Evolutionary conservation across 106 monocot genomes (phyloP), one percentile per base, ranked within the genome.

Genomic region (Vanilla planifolia): DNA sequence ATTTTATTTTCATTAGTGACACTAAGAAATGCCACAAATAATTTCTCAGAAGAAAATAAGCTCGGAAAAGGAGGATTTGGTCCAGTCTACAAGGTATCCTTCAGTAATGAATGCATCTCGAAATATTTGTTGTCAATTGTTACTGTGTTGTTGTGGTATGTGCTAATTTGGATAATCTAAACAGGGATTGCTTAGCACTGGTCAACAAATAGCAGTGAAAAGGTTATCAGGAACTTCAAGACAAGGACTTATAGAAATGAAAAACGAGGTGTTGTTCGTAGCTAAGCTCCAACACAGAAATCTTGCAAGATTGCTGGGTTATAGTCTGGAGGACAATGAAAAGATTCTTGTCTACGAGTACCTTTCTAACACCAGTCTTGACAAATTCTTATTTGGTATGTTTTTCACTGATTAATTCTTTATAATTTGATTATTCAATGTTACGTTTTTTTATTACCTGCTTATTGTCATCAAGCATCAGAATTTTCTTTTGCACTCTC

Each of bases 351-450:
- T 78, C 21, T 78, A 78, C 27, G 78, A 78, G n/a, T 78, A 68
- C 63, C 72, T 73, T 3, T 72, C 67, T 16, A 72, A 78, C 36
- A 53, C 41, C 40, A 78, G 78, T 48, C 76, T 84, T 15, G 75
- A 79, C 32, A 33, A 45, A 46, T 73, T 84, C 55, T 48, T 84
- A 41, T 76, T 84, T 51, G 84, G 84, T 76, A 23, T 28, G 69
- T n/a, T n/a, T n/a, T n/a, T n/a, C n/a, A n/a, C n/a, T n/a, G n/a
- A n/a, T n/a, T n/a, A n/a, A n/a, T n/a, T n/a, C n/a, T n/a, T n/a
- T n/a, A n/a, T n/a, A n/a, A n/a, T n/a, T n/a, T n/a, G n/a, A n/a
- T n/a, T n/a, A n/a, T n/a, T n/a, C n/a, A n/a, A n/a, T n/a, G n/a
- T n/a, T n/a, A n/a, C n/a, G n/a, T n/a, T n/a, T n/a, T n/a, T n/a